Conservation (phyloP, 257 asterid species). For the Nicotiana knightiana region DNA sequence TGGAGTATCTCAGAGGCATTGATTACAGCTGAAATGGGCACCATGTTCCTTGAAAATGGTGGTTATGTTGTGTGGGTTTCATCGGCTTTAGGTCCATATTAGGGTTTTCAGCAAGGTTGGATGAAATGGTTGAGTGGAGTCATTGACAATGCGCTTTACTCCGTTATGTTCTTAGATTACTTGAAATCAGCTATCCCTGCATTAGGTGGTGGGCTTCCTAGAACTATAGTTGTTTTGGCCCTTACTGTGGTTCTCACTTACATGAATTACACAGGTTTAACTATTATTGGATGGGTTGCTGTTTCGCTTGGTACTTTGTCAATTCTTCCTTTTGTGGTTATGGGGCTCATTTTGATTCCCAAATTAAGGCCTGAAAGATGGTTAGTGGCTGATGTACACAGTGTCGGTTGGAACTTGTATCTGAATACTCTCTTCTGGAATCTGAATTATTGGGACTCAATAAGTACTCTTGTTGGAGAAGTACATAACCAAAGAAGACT, state of each 20-base stretch:
- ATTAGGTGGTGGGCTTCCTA: background rate
- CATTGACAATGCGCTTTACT: constrained; percentile 5
- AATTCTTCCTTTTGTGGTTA: constrained; percentile 4
- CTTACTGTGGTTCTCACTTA: constrained; percentile 4
- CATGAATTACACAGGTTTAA: constrained; percentile 10
- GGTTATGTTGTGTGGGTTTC: constrained; percentile 11
- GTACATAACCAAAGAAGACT: constrained; percentile 7
- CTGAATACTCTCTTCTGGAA: constrained; percentile 13
- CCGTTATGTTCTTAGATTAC: constrained; percentile 10
- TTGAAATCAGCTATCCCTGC: constrained; percentile 9
- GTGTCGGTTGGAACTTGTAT: constrained; percentile 11
- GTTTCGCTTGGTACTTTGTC: constrained; percentile 3
- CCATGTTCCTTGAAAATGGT: constrained; percentile 11
- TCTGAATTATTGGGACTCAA: constrained; percentile 7
- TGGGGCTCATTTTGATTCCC: constrained; percentile 5
- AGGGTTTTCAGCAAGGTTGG: constrained; percentile 11
- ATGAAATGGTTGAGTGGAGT: constrained; percentile 11
- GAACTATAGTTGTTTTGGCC: background rate
- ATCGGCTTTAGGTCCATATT: constrained; percentile 7
- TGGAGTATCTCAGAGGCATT: constrained; percentile 8
- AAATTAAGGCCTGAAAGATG: background rate
- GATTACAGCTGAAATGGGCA: constrained; percentile 12
- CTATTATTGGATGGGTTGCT: constrained; percentile 9
- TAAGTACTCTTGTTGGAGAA: constrained; percentile 10
- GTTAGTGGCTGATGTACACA: background rate